Percentiles rank a stretch among this genome's conserved stretches.
Conservation (phyloP, 495 filamentous ascomycete species). For the Penicillium lividum region DNA sequence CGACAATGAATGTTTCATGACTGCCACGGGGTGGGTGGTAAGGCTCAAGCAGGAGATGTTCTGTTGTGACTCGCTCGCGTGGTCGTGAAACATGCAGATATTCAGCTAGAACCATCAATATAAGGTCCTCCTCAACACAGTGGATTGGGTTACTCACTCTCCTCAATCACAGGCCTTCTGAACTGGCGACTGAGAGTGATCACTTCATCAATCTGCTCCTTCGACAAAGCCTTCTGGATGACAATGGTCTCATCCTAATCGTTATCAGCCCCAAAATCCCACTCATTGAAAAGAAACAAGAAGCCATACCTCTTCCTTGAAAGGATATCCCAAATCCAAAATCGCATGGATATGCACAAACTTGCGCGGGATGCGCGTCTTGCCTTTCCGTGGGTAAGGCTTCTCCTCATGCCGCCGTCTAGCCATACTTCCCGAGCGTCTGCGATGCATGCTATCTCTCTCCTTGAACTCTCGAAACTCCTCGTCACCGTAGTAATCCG, state of each 20-base stretch:
- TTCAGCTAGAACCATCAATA: conserved; percentile 26
- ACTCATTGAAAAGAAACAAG: background rate
- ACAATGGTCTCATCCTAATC: conserved; percentile 72
- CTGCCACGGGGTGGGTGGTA: conserved; percentile 30
- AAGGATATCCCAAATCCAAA: conserved; percentile 82
- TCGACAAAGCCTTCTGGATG: conserved; percentile 77
- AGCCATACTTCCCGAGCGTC: conserved; percentile 47
- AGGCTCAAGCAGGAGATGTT: conserved; percentile 31
- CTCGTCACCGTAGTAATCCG: conserved; percentile 66
- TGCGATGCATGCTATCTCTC: conserved; percentile 39
- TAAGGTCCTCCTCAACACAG: background rate
- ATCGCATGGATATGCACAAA: conserved; percentile 76
- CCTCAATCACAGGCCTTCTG: conserved; percentile 28
- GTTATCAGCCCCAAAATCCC: background rate
- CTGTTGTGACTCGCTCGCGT: conserved; percentile 32
- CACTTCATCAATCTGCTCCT: conserved; percentile 86
- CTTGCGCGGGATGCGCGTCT: conserved; percentile 78
- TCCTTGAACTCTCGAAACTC: conserved; percentile 63
- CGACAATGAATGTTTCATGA: conserved; percentile 32
- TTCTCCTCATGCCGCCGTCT: conserved; percentile 46
- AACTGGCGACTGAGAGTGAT: conserved; percentile 77
- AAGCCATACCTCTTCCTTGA: conserved; percentile 70
- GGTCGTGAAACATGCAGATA: conserved; percentile 30
- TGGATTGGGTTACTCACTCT: conserved; percentile 30
- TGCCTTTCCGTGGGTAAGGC: conserved; percentile 77